Base-by-base conservation (phyloP, 2,329 filamentous ascomycete genomes). In the Sclerotinia borealis region DNA sequence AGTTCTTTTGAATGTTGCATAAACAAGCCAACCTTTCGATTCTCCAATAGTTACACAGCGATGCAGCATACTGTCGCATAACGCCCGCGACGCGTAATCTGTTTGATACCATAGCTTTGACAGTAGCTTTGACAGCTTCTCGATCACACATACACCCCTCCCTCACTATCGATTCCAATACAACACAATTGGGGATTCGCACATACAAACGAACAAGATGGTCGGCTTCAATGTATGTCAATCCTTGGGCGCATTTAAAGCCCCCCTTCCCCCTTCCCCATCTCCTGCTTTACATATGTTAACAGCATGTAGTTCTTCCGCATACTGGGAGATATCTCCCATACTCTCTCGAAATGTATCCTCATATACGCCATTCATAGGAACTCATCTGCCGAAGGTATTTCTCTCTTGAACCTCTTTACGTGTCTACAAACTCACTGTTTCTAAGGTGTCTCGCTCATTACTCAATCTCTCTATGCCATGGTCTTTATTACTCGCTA, bases 281-380 rank as follows among this genome's bases (percentile, higher is more conserved):
- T 49, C 22, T n/a, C 34, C 27, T 59, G 13, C 36, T 4, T 36
- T 60, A 8, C 10, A 34, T 27, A 22, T 52, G 31, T 48, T 54
- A 4, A 37, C 45, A 47, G 10, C 2, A 19, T 11, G 9, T 52
- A 75, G 73, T 70, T 82, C 65, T 88, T 96, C 77, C 90, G 92
- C 72, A 83, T 96, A 72, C 76, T 92, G 71, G 93, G 85, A 74
- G 93, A 98, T 76, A 77, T 93, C 71, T 91, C 90, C 72, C 93
- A 98, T 75, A 85, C 91, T 51, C 81, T 86, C 55, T 95, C 92
- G 63, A 97, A 96, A 83, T 86, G 88, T 75, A 95, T 97, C 74
- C 83, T 97, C 71, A 92, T 97, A 78, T 90, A 88, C 79, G 87
- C 92, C 62, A 96, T 97, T 72, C 92, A 96, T 77, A 85, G 85